Evolutionary conservation across 2,329 filamentous ascomycete species (phyloP), one percentile per base, ranked within the genome.

Genomic region (Fusarium begoniae): DNA sequence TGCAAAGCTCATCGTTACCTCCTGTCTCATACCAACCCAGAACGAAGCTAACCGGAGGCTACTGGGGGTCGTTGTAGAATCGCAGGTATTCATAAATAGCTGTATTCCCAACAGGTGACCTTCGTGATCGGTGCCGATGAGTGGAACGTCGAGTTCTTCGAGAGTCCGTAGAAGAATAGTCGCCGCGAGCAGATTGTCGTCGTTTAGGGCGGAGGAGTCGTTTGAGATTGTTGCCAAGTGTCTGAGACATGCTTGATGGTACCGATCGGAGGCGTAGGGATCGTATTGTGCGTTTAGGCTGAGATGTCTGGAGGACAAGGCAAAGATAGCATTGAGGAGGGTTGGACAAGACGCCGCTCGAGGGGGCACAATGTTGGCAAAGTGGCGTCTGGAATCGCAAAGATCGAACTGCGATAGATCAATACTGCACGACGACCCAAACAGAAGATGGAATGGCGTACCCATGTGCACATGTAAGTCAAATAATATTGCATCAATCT

Each of bases 21-120:
- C 89, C 75, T 90, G 89, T 15, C 89, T 83, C 18, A 90, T 81
- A 1, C 87, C 88, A 30, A 90, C 85, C 86, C 81, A 91, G 81
- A 89, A 90, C 4, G 87, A 86, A 1, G 88, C 88, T 7, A 88
- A 87, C 43, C 85, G 85, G 8, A 88, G 77, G 32, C 69, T 66
- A 5, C 69, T 75, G 0, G 50, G 83, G 53, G 37, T 72, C 77
- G 38, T 71, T 78, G 53, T 79, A 56, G 81, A 80, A 56, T 82
- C 80, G 15, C 82, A 81, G 37, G 82, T 82, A 22, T 85, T 84
- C 51, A 86, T 85, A 56, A 87, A 87, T 2, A 83, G 83, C 51
- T 86, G 83, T 50, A 87, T 85, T 3, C 84, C 85, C 2, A 84
- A 79, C 3, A 86, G 78, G 62, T 87, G 84, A 65, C 86, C 84